These are phyloP conservation scores for Suillus subluteus DNA, from an alignment of 768 basidiomycete genomes.

Conservation along the genomic window DNA sequence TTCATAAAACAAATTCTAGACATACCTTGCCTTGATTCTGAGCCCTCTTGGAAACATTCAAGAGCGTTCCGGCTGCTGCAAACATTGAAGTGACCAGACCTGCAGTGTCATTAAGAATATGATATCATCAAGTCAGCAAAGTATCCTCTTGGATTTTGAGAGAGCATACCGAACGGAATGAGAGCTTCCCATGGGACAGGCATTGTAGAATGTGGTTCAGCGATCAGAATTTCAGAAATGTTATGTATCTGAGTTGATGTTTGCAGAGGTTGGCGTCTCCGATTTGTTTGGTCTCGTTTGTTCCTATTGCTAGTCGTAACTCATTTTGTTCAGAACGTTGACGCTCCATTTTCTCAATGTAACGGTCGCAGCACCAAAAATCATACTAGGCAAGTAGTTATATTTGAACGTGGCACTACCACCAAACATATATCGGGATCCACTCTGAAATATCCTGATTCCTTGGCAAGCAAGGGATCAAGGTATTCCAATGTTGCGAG, in stretches of 20 bases:
- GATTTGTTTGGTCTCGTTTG: constrained; percentile 29
- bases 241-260: not conserved
- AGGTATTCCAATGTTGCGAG: not conserved
- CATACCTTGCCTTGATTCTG: constrained; percentile 92
- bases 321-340: not conserved
- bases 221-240: not conserved
- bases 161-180: constrained; percentile 82
- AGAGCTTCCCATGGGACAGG: constrained; percentile 98
- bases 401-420: not conserved
- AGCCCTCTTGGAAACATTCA: constrained; percentile 74
- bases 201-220: constrained; percentile 50
- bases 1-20: not conserved
- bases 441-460: not conserved
- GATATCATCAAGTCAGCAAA: not conserved
- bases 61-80: constrained; percentile 85
- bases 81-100: constrained; percentile 88
- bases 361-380: not conserved
- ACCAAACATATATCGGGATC: not conserved
- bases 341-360: not conserved
- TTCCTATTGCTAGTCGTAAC: too few species aligned
- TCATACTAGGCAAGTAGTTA: not conserved
- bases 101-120: constrained; percentile 33
- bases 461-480: not conserved
- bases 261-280: not conserved
- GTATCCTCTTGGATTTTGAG: not conserved